Conservation (phyloP, 805 yeast genomes). For the Nakazawaea wickerhamii region DNA sequence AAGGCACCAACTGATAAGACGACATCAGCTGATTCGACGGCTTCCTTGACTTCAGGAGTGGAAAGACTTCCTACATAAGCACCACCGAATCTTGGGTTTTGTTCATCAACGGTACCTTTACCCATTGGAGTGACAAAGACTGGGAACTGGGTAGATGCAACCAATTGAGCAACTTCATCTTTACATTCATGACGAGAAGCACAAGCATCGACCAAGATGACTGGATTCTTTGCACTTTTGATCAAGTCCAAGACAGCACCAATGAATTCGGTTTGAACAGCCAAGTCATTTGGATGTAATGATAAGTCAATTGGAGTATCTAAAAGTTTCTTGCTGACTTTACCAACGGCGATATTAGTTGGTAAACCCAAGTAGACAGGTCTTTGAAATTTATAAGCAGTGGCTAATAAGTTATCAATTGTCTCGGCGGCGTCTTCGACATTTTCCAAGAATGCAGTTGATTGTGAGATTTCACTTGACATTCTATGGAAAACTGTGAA, state of each 20-base stretch:
- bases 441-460: conserved; percentile 61
- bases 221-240: conserved; percentile 56
- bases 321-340: conserved; percentile 51
- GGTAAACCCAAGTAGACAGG: conserved; percentile 83
- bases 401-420: conserved; percentile 69
- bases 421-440: conserved; percentile 59
- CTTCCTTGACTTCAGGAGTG: conserved; percentile 61
- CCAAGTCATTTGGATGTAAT: conserved; percentile 51
- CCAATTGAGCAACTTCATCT: conserved; percentile 57
- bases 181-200: conserved; percentile 71
- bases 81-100: conserved; percentile 72
- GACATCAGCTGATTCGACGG: conserved; percentile 71
- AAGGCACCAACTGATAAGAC: conserved; percentile 77
- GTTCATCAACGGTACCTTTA: conserved; percentile 73
- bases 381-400: conserved; percentile 66
- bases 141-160: conserved; percentile 69
- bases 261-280: conserved; percentile 60
- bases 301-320: conserved; percentile 61
- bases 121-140: conserved; percentile 90
- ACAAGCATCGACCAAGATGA: conserved; percentile 83
- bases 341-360: conserved; percentile 68
- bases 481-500: conserved; percentile 74
- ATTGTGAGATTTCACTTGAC: conserved; percentile 67
- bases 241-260: conserved; percentile 48
- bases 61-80: conserved; percentile 83